A percentile compares a stretch with the other conserved stretches of the same genome.
phyloP scores from a whole-genome alignment of 257 asterid species.

The Nicotiana attenuata region DNA sequence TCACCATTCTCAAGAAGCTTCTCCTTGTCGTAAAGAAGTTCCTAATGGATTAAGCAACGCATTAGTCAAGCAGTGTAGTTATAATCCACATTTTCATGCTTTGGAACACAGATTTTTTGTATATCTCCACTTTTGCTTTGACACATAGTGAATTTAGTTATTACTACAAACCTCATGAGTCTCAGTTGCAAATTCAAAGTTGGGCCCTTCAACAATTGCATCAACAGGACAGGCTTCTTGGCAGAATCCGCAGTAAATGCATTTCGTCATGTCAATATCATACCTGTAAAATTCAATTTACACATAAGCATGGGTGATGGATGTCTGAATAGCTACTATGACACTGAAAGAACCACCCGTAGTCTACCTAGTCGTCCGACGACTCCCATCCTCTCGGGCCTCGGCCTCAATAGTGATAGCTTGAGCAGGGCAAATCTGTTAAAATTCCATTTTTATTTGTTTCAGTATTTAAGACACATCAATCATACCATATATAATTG shows the following conservation, averaged over 20 bases:
- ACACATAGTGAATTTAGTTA: not conserved
- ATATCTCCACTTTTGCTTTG: not conserved
- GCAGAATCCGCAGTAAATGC: constrained; percentile 95
- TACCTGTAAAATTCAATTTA: constrained; percentile 42
- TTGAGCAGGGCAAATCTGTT: constrained; percentile 88
- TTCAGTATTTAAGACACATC: not conserved
- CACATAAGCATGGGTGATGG: not conserved
- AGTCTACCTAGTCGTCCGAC: constrained; percentile 80
- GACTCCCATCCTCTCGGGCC: constrained; percentile 96
- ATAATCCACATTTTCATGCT: not conserved
- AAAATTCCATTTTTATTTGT: not conserved
- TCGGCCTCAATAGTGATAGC: constrained; percentile 97
- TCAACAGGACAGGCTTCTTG: constrained; percentile 99
- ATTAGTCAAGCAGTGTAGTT: not conserved
- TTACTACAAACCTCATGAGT: constrained; percentile 69
- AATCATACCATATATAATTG: not conserved
- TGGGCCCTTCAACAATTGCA: constrained; percentile 97
- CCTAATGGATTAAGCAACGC: constrained; percentile 30
- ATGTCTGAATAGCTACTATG: not conserved
- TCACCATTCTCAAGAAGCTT: constrained; percentile 91
- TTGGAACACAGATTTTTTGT: not conserved
- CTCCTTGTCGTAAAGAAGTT: constrained; percentile 94
- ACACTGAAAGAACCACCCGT: not conserved
- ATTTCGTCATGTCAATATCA: constrained; percentile 93
- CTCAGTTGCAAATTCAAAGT: constrained; percentile 92